phyloP scores from a whole-genome alignment of 2,329 filamentous ascomycete species.

The Leptodontidium sp. region DNA sequence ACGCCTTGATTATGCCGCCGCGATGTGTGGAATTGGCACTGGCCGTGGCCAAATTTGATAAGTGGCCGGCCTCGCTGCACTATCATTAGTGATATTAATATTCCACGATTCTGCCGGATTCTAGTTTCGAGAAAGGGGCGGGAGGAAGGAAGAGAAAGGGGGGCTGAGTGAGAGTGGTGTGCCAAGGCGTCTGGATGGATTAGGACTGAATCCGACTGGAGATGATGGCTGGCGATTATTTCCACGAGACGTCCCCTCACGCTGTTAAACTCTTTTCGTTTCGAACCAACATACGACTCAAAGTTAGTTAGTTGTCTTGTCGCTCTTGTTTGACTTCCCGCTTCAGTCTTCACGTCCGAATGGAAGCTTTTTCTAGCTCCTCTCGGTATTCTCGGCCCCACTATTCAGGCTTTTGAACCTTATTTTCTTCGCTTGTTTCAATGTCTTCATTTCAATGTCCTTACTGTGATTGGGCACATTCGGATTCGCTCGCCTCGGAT shows the following conservation, averaged over 20 bases:
- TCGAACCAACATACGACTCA: too few relatives aligned
- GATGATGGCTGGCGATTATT: not conserved
- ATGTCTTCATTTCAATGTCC: not conserved
- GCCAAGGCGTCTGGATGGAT: not conserved
- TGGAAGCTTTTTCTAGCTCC: not conserved
- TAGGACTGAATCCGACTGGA: not conserved
- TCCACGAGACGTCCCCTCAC: not conserved
- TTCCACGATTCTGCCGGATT: not conserved
- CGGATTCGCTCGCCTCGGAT: too few relatives aligned
- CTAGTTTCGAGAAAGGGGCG: too few relatives aligned
- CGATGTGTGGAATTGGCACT: not conserved
- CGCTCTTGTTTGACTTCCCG: not conserved
- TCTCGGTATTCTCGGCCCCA: not conserved
- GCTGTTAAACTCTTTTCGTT: not conserved
- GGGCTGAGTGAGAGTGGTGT: slow-evolving; percentile 5
- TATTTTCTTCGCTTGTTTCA: slow-evolving; percentile 10
- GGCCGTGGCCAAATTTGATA: not conserved
- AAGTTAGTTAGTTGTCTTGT: not conserved
- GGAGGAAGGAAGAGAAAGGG: not conserved
- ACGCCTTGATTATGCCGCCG: not conserved
- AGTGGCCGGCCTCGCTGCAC: not conserved
- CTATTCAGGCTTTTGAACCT: not conserved
- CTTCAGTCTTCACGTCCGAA: not conserved
- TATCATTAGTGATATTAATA: not conserved
- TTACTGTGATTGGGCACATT: too few relatives aligned